phyloP scores from a whole-genome alignment of 768 basidiomycete species.

The Lyophyllum semitale region DNA sequence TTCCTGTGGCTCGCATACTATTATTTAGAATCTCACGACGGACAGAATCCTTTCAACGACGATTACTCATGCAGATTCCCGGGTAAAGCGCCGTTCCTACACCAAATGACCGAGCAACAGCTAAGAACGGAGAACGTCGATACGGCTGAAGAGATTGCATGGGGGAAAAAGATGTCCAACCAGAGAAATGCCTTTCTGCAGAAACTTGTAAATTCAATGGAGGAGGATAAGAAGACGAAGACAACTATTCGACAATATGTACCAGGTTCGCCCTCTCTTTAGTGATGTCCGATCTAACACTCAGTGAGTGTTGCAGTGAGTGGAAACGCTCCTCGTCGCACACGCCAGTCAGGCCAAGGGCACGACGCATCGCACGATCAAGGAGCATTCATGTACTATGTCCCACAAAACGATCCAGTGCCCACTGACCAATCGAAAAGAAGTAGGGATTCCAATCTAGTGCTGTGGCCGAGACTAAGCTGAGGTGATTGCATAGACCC shows the following conservation, averaged over 20 bases:
- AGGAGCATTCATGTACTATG: conserved; percentile 50
- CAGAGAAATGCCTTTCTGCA: conserved; percentile 72
- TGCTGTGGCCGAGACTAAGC: neutral
- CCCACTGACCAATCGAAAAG: conserved; percentile 23
- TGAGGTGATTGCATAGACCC: neutral
- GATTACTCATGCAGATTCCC: conserved; percentile 56
- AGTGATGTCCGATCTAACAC: neutral
- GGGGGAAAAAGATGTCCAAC: conserved; percentile 74
- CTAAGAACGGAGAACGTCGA: conserved; percentile 74
- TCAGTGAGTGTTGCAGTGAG: conserved; percentile 24
- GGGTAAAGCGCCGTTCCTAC: conserved; percentile 66
- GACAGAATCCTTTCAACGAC: conserved; percentile 77
- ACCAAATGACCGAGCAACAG: conserved; percentile 56
- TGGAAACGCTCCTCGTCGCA: conserved; percentile 31
- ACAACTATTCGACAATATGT: conserved; percentile 43
- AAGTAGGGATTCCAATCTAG: conserved; percentile 12
- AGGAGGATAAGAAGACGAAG: conserved; percentile 52
- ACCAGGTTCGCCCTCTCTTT: conserved; percentile 35
- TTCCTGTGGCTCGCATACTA: conserved; percentile 86
- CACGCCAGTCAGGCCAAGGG: conserved; percentile 34
- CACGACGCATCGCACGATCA: conserved; percentile 44
- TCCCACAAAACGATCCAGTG: conserved; percentile 39
- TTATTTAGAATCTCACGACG: conserved; percentile 69
- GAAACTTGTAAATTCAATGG: conserved; percentile 59
- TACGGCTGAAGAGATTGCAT: conserved; percentile 72